Percentiles rank a stretch among this genome's conserved stretches.
Evolutionary conservation across 108 stramenopile genomes (phyloP).

Genomic region (Stephanodiscus triporus): DNA sequence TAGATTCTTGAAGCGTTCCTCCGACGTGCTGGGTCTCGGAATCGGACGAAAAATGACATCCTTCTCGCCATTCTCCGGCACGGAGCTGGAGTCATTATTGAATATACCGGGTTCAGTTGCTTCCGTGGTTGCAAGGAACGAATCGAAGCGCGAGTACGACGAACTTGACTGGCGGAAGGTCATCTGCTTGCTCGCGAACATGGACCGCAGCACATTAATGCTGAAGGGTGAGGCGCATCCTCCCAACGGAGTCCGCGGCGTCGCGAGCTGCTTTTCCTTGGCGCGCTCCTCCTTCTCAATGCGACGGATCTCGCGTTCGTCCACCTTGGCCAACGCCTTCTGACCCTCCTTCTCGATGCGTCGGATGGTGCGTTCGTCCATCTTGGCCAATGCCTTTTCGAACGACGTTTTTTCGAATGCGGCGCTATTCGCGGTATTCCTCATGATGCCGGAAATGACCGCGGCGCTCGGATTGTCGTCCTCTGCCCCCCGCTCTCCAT

Average conservation of each 20-base stretch:
- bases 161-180: conserved; percentile 34
- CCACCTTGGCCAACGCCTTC: conserved; percentile 23
- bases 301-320: conserved; percentile 36
- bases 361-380: conserved; percentile 42
- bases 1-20: conserved; percentile 36
- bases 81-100: conserved; percentile 4
- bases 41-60: conserved; percentile 43
- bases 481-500: neutral
- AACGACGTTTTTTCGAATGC: neutral
- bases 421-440: neutral
- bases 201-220: conserved; percentile 20
- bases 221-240: conserved; percentile 37
- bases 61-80: neutral
- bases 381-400: conserved; percentile 19
- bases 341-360: conserved; percentile 24
- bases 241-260: neutral
- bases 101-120: conserved; percentile 7
- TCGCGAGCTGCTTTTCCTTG: conserved; percentile 12
- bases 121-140: conserved; percentile 23
- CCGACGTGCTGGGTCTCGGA: conserved; percentile 8
- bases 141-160: conserved; percentile 42
- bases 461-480: neutral
- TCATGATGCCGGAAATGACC: neutral
- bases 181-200: conserved; percentile 46
- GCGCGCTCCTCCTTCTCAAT: conserved; percentile 32